Conservation (phyloP, 768 basidiomycete species). For the Russula sp. region DNA sequence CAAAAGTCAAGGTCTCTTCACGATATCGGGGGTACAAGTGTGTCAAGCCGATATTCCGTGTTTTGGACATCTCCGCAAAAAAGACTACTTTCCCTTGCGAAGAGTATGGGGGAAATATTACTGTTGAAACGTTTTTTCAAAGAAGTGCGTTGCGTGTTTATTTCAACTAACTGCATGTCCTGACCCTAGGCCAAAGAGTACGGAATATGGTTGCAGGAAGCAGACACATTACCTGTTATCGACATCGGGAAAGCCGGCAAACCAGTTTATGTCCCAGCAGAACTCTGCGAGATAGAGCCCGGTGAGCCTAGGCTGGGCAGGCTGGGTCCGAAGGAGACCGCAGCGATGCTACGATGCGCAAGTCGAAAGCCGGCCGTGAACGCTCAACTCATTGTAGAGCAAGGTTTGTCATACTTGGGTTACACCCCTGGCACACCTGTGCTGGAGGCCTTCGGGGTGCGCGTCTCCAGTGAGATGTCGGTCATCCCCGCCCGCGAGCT, state of each 20-base stretch:
- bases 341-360: conserved; percentile 62
- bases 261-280: conserved; percentile 52
- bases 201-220: conserved; percentile 41
- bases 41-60: conserved; percentile 27
- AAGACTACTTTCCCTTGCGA: conserved; percentile 51
- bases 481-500: too few relatives aligned
- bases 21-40: conserved; percentile 39
- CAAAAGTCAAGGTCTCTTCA: conserved; percentile 52
- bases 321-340: conserved; percentile 53
- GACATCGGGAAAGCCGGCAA: conserved; percentile 31
- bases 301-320: conserved; percentile 56
- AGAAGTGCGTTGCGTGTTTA: conserved; percentile 41
- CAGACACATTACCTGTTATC: conserved; percentile 34
- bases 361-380: conserved; percentile 58
- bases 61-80: conserved; percentile 39
- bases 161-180: not conserved
- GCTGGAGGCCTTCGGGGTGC: conserved; percentile 51
- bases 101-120: conserved; percentile 50
- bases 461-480: conserved; percentile 49
- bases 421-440: conserved; percentile 36
- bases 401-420: conserved; percentile 54
- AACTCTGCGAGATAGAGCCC: conserved; percentile 59
- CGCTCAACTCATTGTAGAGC: conserved; percentile 48
- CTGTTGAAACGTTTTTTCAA: conserved; percentile 59
- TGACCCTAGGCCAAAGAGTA: conserved; percentile 39